Evolutionary conservation across 208 protist genomes (phyloP), one percentile per base, ranked within the genome.

Genomic region (Trypanosoma platydactyli): DNA sequence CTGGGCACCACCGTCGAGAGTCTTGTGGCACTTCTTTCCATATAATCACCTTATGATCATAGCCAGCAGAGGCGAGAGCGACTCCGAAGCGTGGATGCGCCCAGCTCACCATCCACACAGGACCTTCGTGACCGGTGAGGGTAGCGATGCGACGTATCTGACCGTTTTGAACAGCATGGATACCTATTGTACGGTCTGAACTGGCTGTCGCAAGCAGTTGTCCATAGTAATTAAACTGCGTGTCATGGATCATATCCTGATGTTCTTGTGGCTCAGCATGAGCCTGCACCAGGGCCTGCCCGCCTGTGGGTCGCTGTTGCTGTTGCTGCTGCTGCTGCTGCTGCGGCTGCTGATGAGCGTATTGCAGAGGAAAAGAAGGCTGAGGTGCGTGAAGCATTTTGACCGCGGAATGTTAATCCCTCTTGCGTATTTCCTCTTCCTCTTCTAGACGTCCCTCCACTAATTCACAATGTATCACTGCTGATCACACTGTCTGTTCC

Each of bases 21-120:
- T 57, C 64, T 20, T 81, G 67, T 51, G 42, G 70, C 7, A 68
- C 55, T 46, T 89, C 77, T 66, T 97, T 97, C 97, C 97, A 99
- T 24, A 99, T 84, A 57, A 99, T 97, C n/a, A 98, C 93, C 51
- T 86, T 91, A 40, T 95, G 76, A 76, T 99, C 98, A 74, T 98
- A 99, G n/a, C 92, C 91, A 57, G 97, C 97, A 13, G 97, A 98
- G 18, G 97, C 98, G n/a, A 99, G 73, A 13, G 98, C 83, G 50
- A 76, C 90, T 49, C 98, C 97, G 70, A 98, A 99, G 71, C 98
- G 94, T n/a, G 98, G 98, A 64, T 99, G 97, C 0, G 97, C 97
- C 98, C 98, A 99, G 25, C 85, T 85, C 5, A 99, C 94, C 80
- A 97, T 94, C 98, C 98, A 99, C 45, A 99, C 98, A n/a, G 97